Evolutionary conservation across 257 asterid genomes (phyloP), one percentile per base, ranked within the genome.

Genomic region (Jacaranda copaia): DNA sequence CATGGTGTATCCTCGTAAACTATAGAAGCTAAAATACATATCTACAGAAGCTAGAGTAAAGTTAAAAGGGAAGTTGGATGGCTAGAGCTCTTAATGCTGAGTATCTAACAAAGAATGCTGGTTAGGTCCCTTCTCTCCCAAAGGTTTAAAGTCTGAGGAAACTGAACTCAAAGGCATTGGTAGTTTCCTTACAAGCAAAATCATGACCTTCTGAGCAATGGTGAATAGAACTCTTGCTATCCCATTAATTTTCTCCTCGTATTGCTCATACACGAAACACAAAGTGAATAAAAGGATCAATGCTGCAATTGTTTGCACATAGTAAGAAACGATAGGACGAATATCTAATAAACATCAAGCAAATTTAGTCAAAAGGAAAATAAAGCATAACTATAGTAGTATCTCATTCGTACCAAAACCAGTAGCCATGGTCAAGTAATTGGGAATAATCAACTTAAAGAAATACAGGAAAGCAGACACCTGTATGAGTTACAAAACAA

Each of bases 211-310:
- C 9, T 52, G 59, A 16, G 49, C 77, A 25, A 77, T 49, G 70
- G 48, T 70, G 80, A 20, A 77, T 39, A 72, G 55, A 3, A 83
- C 76, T 61, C 74, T 63, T 42, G 82, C 83, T 36, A 72, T 65
- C 49, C 81, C 86, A 63, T 91, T 97, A 42, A 96, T 79, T 81
- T 88, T 96, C 81, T 79, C 90, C 85, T 91, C 97, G 10, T 90
- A 96, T 88, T 96, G 99, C 85, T 93, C 98, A 55, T 89, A 96
- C 45, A 91, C 83, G 76, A 89, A 89, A 81, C 92, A 91, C 60
- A 80, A 39, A 14, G 92, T 85, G 85, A 93, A 96, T 19, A 90
- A 85, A 81, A 90, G 77, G 83, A 89, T 74, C 77, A 88, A 69
- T 10, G 88, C 99, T 93, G 97, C 92, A 87, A 73, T 57, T 59